phyloP scores from a whole-genome alignment of 768 basidiomycete species.

The Lanmaoa rubissima region DNA sequence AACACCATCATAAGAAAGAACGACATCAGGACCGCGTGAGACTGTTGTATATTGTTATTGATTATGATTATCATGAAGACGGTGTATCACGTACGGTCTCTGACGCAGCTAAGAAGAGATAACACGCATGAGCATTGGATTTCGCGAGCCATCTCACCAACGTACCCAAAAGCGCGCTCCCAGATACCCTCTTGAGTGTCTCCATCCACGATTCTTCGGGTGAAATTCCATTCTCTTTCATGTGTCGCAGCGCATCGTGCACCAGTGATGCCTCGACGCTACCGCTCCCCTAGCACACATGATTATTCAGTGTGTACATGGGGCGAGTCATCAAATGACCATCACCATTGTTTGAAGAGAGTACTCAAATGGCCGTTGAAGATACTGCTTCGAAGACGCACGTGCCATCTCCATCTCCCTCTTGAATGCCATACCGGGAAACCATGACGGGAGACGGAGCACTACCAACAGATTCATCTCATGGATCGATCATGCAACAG shows the following conservation, averaged over 20 bases:
- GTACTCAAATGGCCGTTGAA: conserved; percentile 4
- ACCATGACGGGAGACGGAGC: conserved; percentile 3
- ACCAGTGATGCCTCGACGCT: neutral
- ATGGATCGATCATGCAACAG: neutral
- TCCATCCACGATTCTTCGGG: neutral
- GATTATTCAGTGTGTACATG: neutral
- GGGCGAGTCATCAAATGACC: neutral
- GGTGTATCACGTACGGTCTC: conserved; percentile 1
- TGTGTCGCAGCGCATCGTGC: neutral
- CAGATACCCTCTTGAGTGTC: neutral
- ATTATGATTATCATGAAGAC: neutral
- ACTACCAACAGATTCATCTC: neutral
- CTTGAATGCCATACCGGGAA: conserved; percentile 6
- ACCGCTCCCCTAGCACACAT: neutral
- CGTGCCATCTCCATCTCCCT: neutral
- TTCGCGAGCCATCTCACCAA: neutral
- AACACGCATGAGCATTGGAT: neutral
- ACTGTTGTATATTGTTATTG: neutral
- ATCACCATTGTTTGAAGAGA: neutral
- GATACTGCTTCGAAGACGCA: neutral
- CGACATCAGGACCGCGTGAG: neutral
- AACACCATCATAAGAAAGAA: too few relatives aligned
- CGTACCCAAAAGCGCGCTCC: conserved; percentile 5
- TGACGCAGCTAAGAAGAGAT: neutral
- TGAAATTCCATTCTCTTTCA: neutral